phyloP scores from a whole-genome alignment of 371 early-diverging fungal species.

The Entomophthora muscae region DNA sequence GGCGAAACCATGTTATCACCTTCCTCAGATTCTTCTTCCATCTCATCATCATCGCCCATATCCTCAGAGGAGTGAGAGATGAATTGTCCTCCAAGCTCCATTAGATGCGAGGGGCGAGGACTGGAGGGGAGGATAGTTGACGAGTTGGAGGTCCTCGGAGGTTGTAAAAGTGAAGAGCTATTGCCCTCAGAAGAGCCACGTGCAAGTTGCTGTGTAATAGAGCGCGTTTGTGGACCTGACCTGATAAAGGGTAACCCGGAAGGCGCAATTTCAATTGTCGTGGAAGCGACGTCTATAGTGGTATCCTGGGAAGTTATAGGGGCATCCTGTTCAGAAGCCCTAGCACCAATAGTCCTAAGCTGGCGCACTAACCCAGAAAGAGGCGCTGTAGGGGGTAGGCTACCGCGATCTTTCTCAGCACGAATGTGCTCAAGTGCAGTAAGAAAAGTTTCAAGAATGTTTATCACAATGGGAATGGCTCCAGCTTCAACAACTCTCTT shows the following conservation, averaged over 20 bases:
- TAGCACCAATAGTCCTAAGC: constrained; percentile 7
- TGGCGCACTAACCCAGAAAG: constrained; percentile 9
- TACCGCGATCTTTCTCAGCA: constrained; percentile 35
- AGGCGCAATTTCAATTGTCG: not conserved
- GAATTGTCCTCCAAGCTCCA: not conserved
- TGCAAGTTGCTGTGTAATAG: not conserved
- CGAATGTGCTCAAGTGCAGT: constrained; percentile 26
- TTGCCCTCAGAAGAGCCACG: not conserved
- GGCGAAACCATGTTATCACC: constrained; percentile 15
- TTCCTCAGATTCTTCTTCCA: not conserved
- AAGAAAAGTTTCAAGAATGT: constrained; percentile 51
- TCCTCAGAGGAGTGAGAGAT: not conserved
- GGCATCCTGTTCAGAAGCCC: constrained; percentile 3
- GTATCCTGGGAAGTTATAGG: constrained; percentile 10
- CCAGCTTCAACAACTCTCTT: constrained; percentile 72
- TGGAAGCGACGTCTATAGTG: constrained; percentile 7
- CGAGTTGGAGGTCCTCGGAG: not conserved
- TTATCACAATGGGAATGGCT: constrained; percentile 55
- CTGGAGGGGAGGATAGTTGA: not conserved
- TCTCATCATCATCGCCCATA: constrained; percentile 4
- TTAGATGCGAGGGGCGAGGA: not conserved
- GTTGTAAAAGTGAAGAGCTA: not conserved
- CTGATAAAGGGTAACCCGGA: constrained; percentile 4
- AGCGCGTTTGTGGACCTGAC: not conserved
- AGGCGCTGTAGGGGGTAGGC: constrained; percentile 14